Percentiles rank a stretch among this genome's conserved stretches.
Evolutionary conservation across 139 green algal species (phyloP).

Genomic region (Micractinium sp.): DNA sequence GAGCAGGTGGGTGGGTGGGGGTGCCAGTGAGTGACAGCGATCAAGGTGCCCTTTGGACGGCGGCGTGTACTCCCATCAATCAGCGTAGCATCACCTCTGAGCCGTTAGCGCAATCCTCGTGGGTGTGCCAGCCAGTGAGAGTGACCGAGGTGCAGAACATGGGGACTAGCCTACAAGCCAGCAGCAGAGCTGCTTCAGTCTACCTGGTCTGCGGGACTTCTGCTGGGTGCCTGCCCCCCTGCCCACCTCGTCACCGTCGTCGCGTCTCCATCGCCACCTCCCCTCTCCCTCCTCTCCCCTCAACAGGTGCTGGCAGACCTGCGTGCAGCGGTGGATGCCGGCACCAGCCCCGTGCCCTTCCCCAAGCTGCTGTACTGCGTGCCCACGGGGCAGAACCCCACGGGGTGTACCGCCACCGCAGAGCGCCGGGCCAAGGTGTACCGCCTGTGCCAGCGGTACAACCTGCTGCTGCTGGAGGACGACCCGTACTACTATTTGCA

Average conservation of each 20-base stretch:
- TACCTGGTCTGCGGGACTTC: no score
- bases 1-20: constrained; percentile 34
- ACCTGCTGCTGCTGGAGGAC: constrained; percentile 85
- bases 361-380: constrained; percentile 76
- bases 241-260: not conserved
- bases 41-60: no score
- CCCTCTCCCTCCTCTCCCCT: not conserved
- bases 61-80: no score
- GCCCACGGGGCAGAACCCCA: constrained; percentile 81
- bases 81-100: no score
- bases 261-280: not conserved
- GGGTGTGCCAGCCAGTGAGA: no score
- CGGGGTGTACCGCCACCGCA: constrained; percentile 55
- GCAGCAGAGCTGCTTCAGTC: no score
- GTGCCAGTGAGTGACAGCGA: not conserved
- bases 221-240: not conserved
- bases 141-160: no score
- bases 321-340: not conserved
- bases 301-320: constrained; percentile 17
- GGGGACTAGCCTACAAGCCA: no score
- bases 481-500: constrained; percentile 89
- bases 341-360: not conserved
- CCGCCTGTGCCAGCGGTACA: constrained; percentile 54
- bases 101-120: no score
- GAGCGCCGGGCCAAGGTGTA: constrained; percentile 72